phyloP scores from a whole-genome alignment of 2,329 filamentous ascomycete species.

The Setomelanomma holmii region DNA sequence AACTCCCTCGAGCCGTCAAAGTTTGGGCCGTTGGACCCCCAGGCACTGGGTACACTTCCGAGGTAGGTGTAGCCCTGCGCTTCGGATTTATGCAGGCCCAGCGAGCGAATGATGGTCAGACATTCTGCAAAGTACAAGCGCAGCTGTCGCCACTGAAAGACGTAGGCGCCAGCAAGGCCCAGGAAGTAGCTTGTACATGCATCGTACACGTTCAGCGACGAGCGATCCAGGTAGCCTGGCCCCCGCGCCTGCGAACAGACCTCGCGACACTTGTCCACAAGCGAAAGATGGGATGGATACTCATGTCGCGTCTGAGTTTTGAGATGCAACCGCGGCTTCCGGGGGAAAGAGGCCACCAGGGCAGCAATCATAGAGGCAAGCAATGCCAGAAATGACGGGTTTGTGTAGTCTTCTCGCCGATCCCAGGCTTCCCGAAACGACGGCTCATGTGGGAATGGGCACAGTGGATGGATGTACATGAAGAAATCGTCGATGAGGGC shows the following conservation, averaged over 20 bases:
- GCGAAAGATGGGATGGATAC: conserved; percentile 72
- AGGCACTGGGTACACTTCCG: conserved; percentile 41
- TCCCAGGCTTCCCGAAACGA: conserved; percentile 75
- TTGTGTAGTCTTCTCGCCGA: conserved; percentile 70
- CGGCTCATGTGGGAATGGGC: conserved; percentile 79
- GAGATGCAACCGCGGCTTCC: conserved; percentile 73
- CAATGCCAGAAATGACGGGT: conserved; percentile 72
- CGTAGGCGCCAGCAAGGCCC: conserved; percentile 71
- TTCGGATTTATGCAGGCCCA: conserved; percentile 68
- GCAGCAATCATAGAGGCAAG: conserved; percentile 76
- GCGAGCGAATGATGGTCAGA: conserved; percentile 70
- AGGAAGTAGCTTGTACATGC: conserved; percentile 80
- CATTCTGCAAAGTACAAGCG: conserved; percentile 77
- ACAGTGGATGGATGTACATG: conserved; percentile 79
- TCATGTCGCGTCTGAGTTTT: conserved; percentile 70
- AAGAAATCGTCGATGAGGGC: conserved; percentile 82
- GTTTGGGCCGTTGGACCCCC: conserved; percentile 46
- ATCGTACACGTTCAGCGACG: conserved; percentile 64
- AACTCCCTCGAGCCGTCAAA: conserved; percentile 47
- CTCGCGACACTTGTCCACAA: conserved; percentile 74
- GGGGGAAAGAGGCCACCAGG: conserved; percentile 78
- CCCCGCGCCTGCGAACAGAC: conserved; percentile 74
- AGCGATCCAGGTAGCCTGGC: conserved; percentile 61
- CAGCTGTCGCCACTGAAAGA: conserved; percentile 70
- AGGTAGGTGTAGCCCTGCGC: conserved; percentile 50